Base-by-base conservation (phyloP, 768 basidiomycete species). In the Mycena metata region DNA sequence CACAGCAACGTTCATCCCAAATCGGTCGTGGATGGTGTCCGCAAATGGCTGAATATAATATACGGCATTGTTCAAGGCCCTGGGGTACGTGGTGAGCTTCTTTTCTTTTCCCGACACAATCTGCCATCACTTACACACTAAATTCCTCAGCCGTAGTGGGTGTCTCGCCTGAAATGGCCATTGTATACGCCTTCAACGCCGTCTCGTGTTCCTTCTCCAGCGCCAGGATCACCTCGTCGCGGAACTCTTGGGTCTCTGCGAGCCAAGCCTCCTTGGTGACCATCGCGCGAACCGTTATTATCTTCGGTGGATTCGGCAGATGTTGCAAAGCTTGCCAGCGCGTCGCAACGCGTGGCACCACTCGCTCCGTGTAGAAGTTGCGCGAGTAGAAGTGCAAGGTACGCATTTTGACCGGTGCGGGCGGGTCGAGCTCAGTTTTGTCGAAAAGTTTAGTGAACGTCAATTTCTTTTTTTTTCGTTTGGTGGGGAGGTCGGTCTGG, bases 381-480 rank as follows among this genome's bases (percentile, higher is more conserved):
- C 33, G 41, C 7, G 61, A 63, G 26, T 54, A 63, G n/a, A 19
- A 63, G 19, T 54, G 21, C 1, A 61, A 39, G 15, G 24, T 10
- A 42, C 64, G 64, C 1, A 41, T 16, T 13, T 66, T 66, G 24
- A 54, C 50, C 0, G 64, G 64, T 0, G 36, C 21, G 1, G 64
- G 46, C 1, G 64, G 55, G 0, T 39, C 55, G 7, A 64, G 23
- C 55, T 49, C 55, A 0, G 33, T 7, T 43, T 41, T 58, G 33
- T 64, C 35, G 55, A 64, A 64, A 17, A 64, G 46, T 7, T 36
- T 17, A 11, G 39, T 64, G 55, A 64, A 64, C 23, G 35, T 41
- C 0, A 36, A 3, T 0, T 21, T 5, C 19, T 50, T 39, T 4
- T 0, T 21, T 5, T 12, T 50, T 39, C 12, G 4, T 13, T 41